These are phyloP conservation scores for Boletus smithii DNA, from an alignment of 1,284 basidiomycete species.

Conservation along the genomic window DNA sequence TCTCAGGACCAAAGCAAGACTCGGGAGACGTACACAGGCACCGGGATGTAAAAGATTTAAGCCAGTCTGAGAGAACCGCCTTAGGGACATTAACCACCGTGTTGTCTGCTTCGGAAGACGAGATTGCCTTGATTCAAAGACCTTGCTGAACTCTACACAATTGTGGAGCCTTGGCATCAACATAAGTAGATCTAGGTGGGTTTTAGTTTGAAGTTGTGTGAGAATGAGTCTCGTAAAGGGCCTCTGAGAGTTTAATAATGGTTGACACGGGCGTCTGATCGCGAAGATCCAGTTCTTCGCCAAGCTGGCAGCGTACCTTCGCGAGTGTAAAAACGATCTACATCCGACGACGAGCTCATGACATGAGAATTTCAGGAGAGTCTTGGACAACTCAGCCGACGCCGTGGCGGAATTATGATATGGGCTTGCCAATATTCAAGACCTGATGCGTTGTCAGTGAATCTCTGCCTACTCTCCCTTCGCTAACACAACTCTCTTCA, in stretches of 20 bases:
- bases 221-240: too few relatives aligned
- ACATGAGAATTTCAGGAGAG: constrained; percentile 7
- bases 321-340: constrained; percentile 19
- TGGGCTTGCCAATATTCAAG: not conserved
- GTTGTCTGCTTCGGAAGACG: too few relatives aligned
- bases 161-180: too few relatives aligned
- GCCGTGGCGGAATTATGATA: not conserved
- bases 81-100: too few relatives aligned
- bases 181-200: too few relatives aligned
- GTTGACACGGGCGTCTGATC: not conserved
- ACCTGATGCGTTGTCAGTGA: not conserved
- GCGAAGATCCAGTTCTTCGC: too few relatives aligned
- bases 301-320: not conserved
- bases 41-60: too few relatives aligned
- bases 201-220: not conserved
- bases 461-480: too few relatives aligned
- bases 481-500: not conserved
- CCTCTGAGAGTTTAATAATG: too few relatives aligned
- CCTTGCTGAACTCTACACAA: too few relatives aligned
- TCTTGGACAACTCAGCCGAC: not conserved
- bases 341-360: constrained; percentile 6
- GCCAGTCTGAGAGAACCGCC: too few relatives aligned
- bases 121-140: too few relatives aligned
- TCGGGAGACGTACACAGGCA: not conserved
- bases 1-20: not conserved